Percentiles rank a stretch among this genome's conserved stretches.
Conservation (phyloP, 768 basidiomycete genomes). For the Naganishia randhawae region DNA sequence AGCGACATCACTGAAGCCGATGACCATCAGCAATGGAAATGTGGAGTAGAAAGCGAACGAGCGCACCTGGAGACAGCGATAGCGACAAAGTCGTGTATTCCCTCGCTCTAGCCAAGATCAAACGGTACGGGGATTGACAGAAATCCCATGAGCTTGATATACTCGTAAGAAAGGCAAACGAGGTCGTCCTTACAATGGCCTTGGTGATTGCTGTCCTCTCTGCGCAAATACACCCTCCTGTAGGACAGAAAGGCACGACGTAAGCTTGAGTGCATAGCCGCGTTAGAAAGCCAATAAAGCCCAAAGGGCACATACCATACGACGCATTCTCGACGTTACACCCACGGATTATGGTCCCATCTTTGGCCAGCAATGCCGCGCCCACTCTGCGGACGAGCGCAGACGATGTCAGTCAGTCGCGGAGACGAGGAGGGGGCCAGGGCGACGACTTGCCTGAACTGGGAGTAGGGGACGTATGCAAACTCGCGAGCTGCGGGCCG, state of each 20-base stretch:
- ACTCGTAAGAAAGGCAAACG: neutral
- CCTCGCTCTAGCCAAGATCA: slow-evolving; percentile 66
- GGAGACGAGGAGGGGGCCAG: too few relatives aligned
- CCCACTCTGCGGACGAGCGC: slow-evolving; percentile 58
- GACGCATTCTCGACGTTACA: slow-evolving; percentile 93
- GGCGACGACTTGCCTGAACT: slow-evolving; percentile 59
- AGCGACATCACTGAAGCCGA: slow-evolving; percentile 61
- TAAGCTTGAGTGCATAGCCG: too few relatives aligned
- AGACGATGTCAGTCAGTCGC: neutral
- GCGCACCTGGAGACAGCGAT: slow-evolving; percentile 76
- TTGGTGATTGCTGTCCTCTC: slow-evolving; percentile 94
- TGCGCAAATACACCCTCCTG: slow-evolving; percentile 87
- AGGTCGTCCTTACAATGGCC: slow-evolving; percentile 64
- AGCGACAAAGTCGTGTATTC: slow-evolving; percentile 64
- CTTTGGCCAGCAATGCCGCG: slow-evolving; percentile 69
- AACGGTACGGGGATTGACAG: neutral
- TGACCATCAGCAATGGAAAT: neutral
- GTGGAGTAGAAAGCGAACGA: slow-evolving; percentile 2
- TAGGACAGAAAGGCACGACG: neutral
- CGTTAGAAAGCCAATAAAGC: neutral
- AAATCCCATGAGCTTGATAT: neutral
- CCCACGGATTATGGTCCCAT: slow-evolving; percentile 70
- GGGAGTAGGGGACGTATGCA: slow-evolving; percentile 79
- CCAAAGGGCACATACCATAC: slow-evolving; percentile 59
- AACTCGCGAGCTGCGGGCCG: slow-evolving; percentile 54